A percentile compares a stretch with the other conserved stretches of the same genome.
phyloP scores from a whole-genome alignment of 371 early-diverging fungal genomes.

The Mucor indicus region DNA sequence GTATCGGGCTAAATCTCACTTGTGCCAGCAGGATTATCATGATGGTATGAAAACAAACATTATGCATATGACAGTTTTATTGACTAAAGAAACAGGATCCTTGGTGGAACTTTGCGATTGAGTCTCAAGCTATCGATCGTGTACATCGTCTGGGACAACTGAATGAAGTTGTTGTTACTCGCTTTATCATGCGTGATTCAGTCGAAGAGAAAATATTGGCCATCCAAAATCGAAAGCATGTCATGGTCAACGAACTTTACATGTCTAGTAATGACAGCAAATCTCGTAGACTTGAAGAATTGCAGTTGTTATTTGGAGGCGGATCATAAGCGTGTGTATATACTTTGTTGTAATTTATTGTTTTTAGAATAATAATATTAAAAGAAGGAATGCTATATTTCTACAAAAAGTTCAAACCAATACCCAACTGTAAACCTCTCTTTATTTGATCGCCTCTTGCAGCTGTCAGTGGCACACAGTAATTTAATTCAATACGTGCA shows the following conservation, averaged over 20 bases:
- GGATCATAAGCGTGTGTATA: neutral
- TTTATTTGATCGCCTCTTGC: conserved; percentile 71
- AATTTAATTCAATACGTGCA: conserved; percentile 87
- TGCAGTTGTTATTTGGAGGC: conserved; percentile 40
- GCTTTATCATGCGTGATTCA: conserved; percentile 54
- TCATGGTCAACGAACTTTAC: conserved; percentile 49
- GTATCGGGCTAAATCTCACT: conserved; percentile 89
- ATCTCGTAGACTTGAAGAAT: conserved; percentile 46
- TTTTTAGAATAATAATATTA: too few relatives aligned
- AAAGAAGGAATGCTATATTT: too few relatives aligned
- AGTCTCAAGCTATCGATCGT: conserved; percentile 87
- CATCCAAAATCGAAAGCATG: conserved; percentile 59
- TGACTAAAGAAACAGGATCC: conserved; percentile 53
- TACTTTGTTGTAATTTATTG: neutral
- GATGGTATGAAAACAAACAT: conserved; percentile 37
- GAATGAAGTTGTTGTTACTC: conserved; percentile 54
- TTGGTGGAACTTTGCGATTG: conserved; percentile 85
- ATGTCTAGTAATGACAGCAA: conserved; percentile 47
- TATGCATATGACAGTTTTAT: neutral
- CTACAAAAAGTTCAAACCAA: conserved; percentile 84
- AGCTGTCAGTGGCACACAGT: conserved; percentile 79
- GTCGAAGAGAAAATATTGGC: conserved; percentile 69
- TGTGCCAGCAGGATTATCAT: conserved; percentile 71
- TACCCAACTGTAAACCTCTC: conserved; percentile 82
- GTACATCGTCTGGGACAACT: conserved; percentile 83